Conservation (phyloP, 129 eudicot species). For the Cynara cardunculus region DNA sequence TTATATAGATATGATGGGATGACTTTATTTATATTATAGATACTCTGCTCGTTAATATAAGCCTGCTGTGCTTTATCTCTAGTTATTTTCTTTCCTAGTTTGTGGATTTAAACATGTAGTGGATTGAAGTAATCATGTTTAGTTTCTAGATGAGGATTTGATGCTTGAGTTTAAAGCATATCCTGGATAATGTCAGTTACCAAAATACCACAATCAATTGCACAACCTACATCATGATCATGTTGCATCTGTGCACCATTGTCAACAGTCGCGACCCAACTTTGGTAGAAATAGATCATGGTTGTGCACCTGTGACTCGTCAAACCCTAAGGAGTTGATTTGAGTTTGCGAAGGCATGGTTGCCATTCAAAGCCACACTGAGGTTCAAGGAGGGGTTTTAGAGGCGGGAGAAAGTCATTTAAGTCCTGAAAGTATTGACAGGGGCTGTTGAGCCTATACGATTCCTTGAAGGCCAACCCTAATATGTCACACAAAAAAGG, state of each 20-base stretch:
- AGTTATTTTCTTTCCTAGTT: not conserved
- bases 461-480: not conserved
- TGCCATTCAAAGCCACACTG: not conserved
- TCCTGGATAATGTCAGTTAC: not conserved
- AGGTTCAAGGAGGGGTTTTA: not conserved
- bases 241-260: conserved; percentile 14
- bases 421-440: not conserved
- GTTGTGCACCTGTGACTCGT: not conserved
- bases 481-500: not conserved
- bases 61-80: not conserved
- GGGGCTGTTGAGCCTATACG: not conserved
- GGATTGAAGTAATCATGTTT: not conserved
- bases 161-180: conserved; percentile 2
- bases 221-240: not conserved
- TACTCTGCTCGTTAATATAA: conserved; percentile 8
- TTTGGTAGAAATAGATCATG: conserved; percentile 8
- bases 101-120: not conserved
- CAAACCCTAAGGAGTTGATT: not conserved
- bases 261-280: not conserved
- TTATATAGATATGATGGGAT: not conserved
- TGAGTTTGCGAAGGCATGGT: conserved; percentile 10
- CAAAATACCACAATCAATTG: not conserved
- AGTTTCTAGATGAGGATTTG: conserved; percentile 2
- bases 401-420: not conserved
- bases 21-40: not conserved